Evolutionary conservation across 2,329 filamentous ascomycete genomes (phyloP).

Genomic region (Neurospora crassa): DNA sequence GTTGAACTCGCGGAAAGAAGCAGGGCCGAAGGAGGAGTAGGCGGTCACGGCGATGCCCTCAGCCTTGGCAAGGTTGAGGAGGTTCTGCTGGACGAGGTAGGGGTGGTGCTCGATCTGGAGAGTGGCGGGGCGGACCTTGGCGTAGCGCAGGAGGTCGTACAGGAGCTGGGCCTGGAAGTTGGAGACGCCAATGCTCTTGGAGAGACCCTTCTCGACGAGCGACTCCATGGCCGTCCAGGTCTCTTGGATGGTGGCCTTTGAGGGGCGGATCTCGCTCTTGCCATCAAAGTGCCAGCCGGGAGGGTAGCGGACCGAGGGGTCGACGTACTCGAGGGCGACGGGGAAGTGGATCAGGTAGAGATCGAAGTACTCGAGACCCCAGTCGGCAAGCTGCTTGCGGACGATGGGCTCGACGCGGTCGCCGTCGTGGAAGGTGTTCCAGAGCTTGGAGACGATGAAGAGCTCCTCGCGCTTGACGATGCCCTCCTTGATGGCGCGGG

Average conservation of each 20-base stretch:
- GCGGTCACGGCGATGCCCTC: constrained; percentile 69
- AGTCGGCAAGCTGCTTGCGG: constrained; percentile 70
- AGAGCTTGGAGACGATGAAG: constrained; percentile 88
- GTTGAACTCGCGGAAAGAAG: constrained; percentile 68
- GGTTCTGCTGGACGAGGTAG: constrained; percentile 66
- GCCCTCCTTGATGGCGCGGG: constrained; percentile 71
- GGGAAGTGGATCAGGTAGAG: constrained; percentile 88
- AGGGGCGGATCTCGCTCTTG: constrained; percentile 48
- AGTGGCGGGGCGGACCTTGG: constrained; percentile 61
- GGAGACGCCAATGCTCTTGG: constrained; percentile 67
- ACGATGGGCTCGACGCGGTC: constrained; percentile 68
- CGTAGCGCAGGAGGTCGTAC: constrained; percentile 72
- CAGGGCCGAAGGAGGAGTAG: constrained; percentile 76
- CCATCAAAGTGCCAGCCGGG: constrained; percentile 66
- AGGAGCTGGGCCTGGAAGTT: constrained; percentile 75
- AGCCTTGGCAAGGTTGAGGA: constrained; percentile 59
- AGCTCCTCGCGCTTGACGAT: constrained; percentile 77
- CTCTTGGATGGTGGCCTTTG: constrained; percentile 65
- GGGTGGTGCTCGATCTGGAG: constrained; percentile 89
- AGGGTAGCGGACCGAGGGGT: constrained; percentile 69
- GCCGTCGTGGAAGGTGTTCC: constrained; percentile 82
- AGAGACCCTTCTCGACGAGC: constrained; percentile 58
- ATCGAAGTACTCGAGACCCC: constrained; percentile 83
- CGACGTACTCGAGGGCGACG: constrained; percentile 75
- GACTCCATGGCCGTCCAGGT: constrained; percentile 77